Base-by-base conservation (phyloP, 2,329 filamentous ascomycete species). In the Xylaria sp. region DNA sequence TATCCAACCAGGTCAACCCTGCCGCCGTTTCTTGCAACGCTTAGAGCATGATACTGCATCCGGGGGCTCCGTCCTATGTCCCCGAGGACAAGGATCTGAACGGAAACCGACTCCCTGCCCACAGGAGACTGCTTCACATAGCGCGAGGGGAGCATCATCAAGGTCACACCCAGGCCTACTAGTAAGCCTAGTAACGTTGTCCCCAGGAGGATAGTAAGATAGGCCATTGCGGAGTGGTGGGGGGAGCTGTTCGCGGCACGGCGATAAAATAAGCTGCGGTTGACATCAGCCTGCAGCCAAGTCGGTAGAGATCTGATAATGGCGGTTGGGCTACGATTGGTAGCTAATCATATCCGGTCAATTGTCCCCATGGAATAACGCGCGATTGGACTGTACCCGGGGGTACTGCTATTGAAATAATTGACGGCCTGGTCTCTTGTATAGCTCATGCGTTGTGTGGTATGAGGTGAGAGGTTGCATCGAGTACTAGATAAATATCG, bases 21-120 rank as follows among this genome's bases (percentile, higher is more conserved):
- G 6, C 86, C 88, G 20, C 91, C 91, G 67, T 92, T 86, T 65
- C 87, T 89, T 39, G 91, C 91, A 66, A 97, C 86, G 70, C 93
- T 97, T 63, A 96, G 78, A 18, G 93, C 93, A 81, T 99, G 94
- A 66, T 99, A 97, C 69, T 97, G 92, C 93, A 99, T 99, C 52
- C 94, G 91, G 45, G 94, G 94, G 70, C 93, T 97, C 42, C 92
- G 86, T 38, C 94, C 94, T 70, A 99, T 92, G 69, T 99, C 94
- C 41, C 94, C 94, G 22, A 99, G 82, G 17, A 99, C 94, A 16
- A 99, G 81, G 48, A 99, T 85, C 72, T 96, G 91, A 40, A 93
- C 82, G 0, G 69, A 69, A 4, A 73, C 69, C 1, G 63, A 61
- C 34, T 63, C 57, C 29, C 60, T 57, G 19, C 62, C 46, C 6